These are phyloP conservation scores for Xylariaceae sp. DNA, from an alignment of 2,329 filamentous ascomycete species.

Conservation along the genomic window DNA sequence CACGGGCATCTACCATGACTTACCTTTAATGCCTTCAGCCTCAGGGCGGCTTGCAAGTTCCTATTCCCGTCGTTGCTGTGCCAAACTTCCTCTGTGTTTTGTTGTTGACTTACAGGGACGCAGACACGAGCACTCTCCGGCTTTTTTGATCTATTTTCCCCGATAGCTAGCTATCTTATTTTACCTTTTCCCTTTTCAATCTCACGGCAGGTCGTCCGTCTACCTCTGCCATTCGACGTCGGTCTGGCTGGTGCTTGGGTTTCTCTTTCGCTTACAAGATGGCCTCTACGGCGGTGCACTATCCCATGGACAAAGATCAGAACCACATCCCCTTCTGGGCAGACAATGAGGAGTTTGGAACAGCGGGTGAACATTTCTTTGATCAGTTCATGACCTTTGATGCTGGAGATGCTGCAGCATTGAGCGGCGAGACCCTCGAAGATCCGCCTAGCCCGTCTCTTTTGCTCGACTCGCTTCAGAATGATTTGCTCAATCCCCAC, in stretches of 20 bases:
- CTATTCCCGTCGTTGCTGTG: slow-evolving; percentile 31
- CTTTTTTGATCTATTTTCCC: slow-evolving; percentile 17
- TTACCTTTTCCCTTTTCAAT: slow-evolving; percentile 10
- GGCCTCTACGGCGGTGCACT: slow-evolving; percentile 30
- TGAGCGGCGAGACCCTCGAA: slow-evolving; percentile 22
- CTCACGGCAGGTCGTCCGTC: slow-evolving; percentile 14
- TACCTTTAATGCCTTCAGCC: slow-evolving; percentile 25
- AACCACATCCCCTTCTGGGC: slow-evolving; percentile 27
- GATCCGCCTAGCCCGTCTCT: slow-evolving; percentile 32
- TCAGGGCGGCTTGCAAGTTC: slow-evolving; percentile 27
- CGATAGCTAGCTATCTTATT: slow-evolving; percentile 16
- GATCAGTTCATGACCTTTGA: slow-evolving; percentile 34
- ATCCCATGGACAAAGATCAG: slow-evolving; percentile 32
- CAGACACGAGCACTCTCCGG: slow-evolving; percentile 25
- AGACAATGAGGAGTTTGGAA: slow-evolving; percentile 29
- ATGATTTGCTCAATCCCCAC: slow-evolving; percentile 19
- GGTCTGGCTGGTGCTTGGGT: slow-evolving; percentile 17
- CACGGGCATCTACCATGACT: slow-evolving; percentile 26
- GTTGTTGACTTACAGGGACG: slow-evolving; percentile 30
- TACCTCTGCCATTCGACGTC: slow-evolving; percentile 11
- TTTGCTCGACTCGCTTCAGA: slow-evolving; percentile 28
- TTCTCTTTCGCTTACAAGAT: slow-evolving; percentile 23
- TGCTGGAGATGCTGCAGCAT: slow-evolving; percentile 22
- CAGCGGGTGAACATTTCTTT: slow-evolving; percentile 31
- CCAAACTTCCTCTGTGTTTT: slow-evolving; percentile 29